These are phyloP conservation scores for Pestalotiopsis sp. DNA, from an alignment of 2,329 filamentous ascomycete species.

Conservation along the genomic window DNA sequence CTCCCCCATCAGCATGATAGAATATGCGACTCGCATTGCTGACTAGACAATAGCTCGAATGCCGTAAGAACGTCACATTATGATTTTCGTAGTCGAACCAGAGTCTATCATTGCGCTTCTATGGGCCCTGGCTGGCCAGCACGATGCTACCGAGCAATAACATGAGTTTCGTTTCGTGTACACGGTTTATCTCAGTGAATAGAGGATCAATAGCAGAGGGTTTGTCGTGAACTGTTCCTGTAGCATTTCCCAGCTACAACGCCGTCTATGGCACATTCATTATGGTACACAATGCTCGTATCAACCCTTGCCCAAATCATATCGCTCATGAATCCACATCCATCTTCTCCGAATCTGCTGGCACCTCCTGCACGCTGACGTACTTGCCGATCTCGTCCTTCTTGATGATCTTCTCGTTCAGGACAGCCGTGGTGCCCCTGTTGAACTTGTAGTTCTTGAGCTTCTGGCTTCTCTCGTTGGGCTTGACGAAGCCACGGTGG, in stretches of 20 bases:
- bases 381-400: constrained; percentile 94
- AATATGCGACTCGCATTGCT: too few species aligned
- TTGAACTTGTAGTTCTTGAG: constrained; percentile 90
- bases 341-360: constrained; percentile 71
- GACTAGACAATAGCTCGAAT: too few species aligned
- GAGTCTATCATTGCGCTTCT: too few species aligned
- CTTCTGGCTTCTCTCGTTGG: constrained; percentile 90
- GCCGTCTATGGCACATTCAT: constrained; percentile 18
- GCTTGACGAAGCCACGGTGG: constrained; percentile 89
- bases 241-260: constrained; percentile 4
- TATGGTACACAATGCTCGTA: constrained; percentile 13
- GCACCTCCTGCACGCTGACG: constrained; percentile 86
- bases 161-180: background rate
- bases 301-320: background rate
- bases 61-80: too few species aligned
- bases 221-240: constrained; percentile 4
- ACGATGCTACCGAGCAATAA: too few species aligned
- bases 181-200: background rate
- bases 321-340: constrained; percentile 62
- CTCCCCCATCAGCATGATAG: too few species aligned
- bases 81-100: too few species aligned
- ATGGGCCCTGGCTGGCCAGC: too few species aligned
- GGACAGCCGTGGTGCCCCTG: constrained; percentile 89
- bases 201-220: background rate
- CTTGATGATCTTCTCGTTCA: constrained; percentile 95